Conservation (phyloP, 2,329 filamentous ascomycete genomes). For the Colletotrichum magnum region DNA sequence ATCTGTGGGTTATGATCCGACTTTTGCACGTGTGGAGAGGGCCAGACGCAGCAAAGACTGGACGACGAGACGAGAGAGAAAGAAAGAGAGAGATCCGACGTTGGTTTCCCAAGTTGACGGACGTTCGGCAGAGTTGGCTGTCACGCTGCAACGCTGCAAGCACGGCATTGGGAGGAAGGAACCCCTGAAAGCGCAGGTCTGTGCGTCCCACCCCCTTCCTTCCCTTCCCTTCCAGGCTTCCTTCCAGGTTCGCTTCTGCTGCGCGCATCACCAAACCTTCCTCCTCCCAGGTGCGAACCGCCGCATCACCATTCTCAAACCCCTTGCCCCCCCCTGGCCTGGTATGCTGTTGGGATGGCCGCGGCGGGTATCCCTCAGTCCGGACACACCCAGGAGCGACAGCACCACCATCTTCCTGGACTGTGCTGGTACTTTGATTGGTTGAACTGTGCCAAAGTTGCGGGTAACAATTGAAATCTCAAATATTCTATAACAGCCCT, state of each 20-base stretch:
- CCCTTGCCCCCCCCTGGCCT: neutral
- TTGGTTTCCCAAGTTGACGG: constrained; percentile 6
- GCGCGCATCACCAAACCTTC: neutral
- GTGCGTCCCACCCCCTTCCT: constrained; percentile 21
- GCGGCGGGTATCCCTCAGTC: constrained; percentile 19
- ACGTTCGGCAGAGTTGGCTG: constrained; percentile 35
- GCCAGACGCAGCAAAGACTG: constrained; percentile 3
- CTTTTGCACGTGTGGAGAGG: neutral
- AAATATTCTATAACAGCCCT: constrained; percentile 5
- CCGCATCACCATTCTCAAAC: constrained; percentile 27
- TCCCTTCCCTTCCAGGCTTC: neutral
- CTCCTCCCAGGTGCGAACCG: constrained; percentile 4
- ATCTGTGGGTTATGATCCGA: constrained; percentile 14
- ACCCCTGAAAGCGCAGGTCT: constrained; percentile 23
- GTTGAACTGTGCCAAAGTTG: neutral
- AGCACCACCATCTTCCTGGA: neutral
- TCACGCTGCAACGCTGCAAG: constrained; percentile 25
- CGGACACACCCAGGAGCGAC: neutral
- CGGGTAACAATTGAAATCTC: constrained; percentile 9
- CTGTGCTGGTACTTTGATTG: neutral
- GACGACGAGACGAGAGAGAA: neutral
- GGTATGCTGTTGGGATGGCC: constrained; percentile 21
- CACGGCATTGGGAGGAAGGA: neutral
- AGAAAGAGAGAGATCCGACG: constrained; percentile 2
- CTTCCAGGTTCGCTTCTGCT: neutral